phyloP scores from a whole-genome alignment of 192 early-diverging fungal species.

The Coemansia sp. region DNA sequence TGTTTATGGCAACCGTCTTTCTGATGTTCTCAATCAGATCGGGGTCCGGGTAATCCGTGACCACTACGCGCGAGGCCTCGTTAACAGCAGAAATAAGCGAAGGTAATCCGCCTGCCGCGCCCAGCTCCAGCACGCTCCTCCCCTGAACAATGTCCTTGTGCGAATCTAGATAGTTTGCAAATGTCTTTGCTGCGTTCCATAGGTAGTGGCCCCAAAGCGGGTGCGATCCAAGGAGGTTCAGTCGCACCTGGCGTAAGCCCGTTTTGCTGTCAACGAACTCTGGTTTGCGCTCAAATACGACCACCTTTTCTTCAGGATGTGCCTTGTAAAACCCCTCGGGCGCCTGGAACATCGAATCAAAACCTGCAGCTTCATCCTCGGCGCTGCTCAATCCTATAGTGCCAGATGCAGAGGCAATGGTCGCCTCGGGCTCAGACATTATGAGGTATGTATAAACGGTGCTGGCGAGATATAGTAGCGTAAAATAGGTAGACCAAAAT shows the following conservation, averaged over 20 bases:
- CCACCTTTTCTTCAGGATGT: conserved; percentile 58
- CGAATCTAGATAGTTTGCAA: conserved; percentile 77
- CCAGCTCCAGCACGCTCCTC: conserved; percentile 78
- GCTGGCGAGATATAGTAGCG: neutral
- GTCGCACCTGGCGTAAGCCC: conserved; percentile 24
- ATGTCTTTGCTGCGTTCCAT: conserved; percentile 87
- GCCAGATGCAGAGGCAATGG: neutral
- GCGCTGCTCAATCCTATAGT: conserved; percentile 6
- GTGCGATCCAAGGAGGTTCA: conserved; percentile 71
- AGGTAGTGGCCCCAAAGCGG: conserved; percentile 86
- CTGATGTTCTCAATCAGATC: conserved; percentile 76
- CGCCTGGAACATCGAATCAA: conserved; percentile 39
- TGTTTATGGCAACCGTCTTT: conserved; percentile 62
- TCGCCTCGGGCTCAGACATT: neutral
- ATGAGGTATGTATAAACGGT: neutral
- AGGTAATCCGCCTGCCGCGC: conserved; percentile 81
- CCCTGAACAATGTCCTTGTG: conserved; percentile 59
- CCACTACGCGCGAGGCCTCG: conserved; percentile 66
- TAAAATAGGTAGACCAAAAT: neutral
- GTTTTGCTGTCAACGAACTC: conserved; percentile 26
- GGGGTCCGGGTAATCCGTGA: conserved; percentile 60
- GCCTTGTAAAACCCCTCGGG: conserved; percentile 52
- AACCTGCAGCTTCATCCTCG: conserved; percentile 14
- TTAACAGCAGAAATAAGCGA: conserved; percentile 71
- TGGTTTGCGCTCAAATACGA: conserved; percentile 56